These are phyloP conservation scores for Mallotus nudiflorus DNA, from an alignment of 345 rosid species.

Conservation along the genomic window DNA sequence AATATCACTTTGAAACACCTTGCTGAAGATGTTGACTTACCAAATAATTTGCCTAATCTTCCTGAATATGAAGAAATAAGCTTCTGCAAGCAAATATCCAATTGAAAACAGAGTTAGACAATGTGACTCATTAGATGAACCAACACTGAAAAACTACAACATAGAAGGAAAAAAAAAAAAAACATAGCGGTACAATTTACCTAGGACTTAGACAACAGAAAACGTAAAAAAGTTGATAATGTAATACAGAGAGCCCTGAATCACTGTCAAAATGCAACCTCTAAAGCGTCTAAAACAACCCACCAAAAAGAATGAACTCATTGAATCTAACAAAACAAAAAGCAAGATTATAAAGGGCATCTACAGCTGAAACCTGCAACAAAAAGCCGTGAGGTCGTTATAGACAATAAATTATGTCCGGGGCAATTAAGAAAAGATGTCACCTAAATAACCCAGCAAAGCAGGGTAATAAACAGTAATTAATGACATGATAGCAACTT, in stretches of 20 bases:
- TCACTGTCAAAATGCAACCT: constrained; percentile 19
- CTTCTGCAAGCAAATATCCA: constrained; percentile 46
- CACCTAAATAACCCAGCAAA: constrained; percentile 28
- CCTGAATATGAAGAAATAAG: constrained; percentile 63
- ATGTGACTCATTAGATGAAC: background rate
- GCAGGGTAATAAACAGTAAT: constrained; percentile 37
- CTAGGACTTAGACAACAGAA: background rate
- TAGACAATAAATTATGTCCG: constrained; percentile 36
- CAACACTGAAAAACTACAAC: background rate
- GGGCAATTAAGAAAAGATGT: constrained; percentile 24
- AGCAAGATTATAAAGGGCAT: constrained; percentile 18
- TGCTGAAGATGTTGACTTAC: constrained; percentile 46
- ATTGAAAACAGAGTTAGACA: constrained; percentile 14
- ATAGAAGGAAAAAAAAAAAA: background rate
- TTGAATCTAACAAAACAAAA: constrained; percentile 26
- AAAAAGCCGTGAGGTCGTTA: constrained; percentile 36
- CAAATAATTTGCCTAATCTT: constrained; percentile 58
- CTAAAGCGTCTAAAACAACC: constrained; percentile 16
- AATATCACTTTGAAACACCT: constrained; percentile 68
- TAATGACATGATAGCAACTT: constrained; percentile 39
- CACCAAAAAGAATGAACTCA: constrained; percentile 24
- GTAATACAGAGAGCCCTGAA: constrained; percentile 14
- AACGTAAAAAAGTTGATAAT: background rate
- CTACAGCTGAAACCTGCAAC: constrained; percentile 21
- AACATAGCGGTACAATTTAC: background rate